These are phyloP conservation scores for Paramarasmius palmivorus DNA, from an alignment of 1,284 basidiomycete species.

Conservation along the genomic window DNA sequence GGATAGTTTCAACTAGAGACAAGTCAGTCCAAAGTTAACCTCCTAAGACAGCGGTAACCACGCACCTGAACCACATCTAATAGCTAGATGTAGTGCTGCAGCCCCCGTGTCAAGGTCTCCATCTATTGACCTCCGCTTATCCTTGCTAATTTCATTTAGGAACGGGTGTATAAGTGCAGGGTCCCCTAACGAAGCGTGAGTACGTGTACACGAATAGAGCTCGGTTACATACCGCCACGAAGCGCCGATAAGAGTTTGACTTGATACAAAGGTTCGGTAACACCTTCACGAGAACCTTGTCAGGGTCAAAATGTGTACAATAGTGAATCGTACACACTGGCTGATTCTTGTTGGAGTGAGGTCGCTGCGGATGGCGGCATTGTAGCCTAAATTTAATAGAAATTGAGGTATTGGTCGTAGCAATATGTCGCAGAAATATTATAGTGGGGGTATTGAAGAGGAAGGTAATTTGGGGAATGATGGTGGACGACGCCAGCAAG, in stretches of 20 bases:
- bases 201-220: not conserved
- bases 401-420: too few relatives aligned
- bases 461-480: too few relatives aligned
- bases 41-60: slow-evolving; percentile 14
- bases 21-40: not conserved
- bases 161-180: slow-evolving; percentile 81
- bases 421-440: too few relatives aligned
- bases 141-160: slow-evolving; percentile 72
- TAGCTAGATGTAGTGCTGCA: slow-evolving; percentile 82
- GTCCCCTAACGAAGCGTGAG: slow-evolving; percentile 51
- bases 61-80: slow-evolving; percentile 82
- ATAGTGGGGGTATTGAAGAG: too few relatives aligned
- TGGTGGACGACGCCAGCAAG: too few relatives aligned
- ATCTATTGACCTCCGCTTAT: slow-evolving; percentile 50
- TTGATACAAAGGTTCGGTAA: slow-evolving; percentile 54
- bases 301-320: not conserved
- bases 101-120: slow-evolving; percentile 60
- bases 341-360: not conserved
- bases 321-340: too few relatives aligned
- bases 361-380: not conserved
- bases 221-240: slow-evolving; percentile 43
- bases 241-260: slow-evolving; percentile 71
- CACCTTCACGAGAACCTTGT: not conserved
- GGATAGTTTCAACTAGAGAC: slow-evolving; percentile 57
- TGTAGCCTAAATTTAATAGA: too few relatives aligned